These are phyloP conservation scores for Moniliella sp. DNA, from an alignment of 1,284 basidiomycete genomes.

Conservation along the genomic window DNA sequence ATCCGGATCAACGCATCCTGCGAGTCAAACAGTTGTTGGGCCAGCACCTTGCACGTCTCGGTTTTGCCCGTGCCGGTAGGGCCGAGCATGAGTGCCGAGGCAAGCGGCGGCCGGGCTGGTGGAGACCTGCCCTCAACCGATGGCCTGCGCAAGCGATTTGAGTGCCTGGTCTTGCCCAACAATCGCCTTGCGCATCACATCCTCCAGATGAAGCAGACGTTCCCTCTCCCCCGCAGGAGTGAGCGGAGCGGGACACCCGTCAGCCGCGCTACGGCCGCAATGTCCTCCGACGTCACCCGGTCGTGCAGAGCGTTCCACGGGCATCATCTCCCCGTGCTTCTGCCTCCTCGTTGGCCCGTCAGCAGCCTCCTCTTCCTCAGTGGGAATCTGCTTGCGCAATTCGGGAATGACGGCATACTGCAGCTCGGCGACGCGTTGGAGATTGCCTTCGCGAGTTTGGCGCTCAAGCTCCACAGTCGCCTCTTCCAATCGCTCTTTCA, in stretches of 20 bases:
- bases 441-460: slow-evolving; percentile 62
- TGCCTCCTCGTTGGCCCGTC: not conserved
- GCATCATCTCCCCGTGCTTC: not conserved
- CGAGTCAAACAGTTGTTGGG: slow-evolving; percentile 65
- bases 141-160: slow-evolving; percentile 57
- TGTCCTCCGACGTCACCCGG: slow-evolving; percentile 65
- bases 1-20: slow-evolving; percentile 49
- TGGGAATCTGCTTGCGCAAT: slow-evolving; percentile 52
- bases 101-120: slow-evolving; percentile 62
- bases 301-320: slow-evolving; percentile 45
- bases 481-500: slow-evolving; percentile 59
- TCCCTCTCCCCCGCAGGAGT: slow-evolving; percentile 65
- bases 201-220: slow-evolving; percentile 72
- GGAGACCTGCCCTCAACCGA: slow-evolving; percentile 67
- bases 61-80: slow-evolving; percentile 68
- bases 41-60: slow-evolving; percentile 65
- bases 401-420: slow-evolving; percentile 66
- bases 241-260: slow-evolving; percentile 81
- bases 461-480: slow-evolving; percentile 67
- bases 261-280: slow-evolving; percentile 63
- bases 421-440: slow-evolving; percentile 53
- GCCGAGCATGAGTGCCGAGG: slow-evolving; percentile 70
- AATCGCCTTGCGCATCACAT: slow-evolving; percentile 50
- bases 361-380: slow-evolving; percentile 43
- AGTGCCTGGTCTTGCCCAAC: slow-evolving; percentile 74